Conservation (phyloP, 2,329 filamentous ascomycete genomes). For the Fusarium xyrophilum region DNA sequence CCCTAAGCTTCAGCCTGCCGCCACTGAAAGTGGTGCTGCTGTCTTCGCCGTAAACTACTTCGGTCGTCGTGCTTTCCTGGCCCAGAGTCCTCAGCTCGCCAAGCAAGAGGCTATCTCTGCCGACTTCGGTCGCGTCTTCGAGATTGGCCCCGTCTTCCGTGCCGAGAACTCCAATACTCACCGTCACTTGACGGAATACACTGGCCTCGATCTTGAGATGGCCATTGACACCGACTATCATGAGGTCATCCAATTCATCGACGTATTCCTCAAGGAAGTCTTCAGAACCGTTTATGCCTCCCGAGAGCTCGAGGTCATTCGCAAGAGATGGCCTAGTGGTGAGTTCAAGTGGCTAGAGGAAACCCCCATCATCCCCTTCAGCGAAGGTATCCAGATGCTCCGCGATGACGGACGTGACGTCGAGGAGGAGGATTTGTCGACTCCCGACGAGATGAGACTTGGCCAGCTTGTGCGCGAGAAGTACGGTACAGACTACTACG, state of each 20-base stretch:
- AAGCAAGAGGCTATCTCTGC: slow-evolving; percentile 94
- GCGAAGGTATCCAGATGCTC: slow-evolving; percentile 79
- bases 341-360: slow-evolving; percentile 87
- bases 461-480: slow-evolving; percentile 86
- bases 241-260: slow-evolving; percentile 80
- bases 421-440: slow-evolving; percentile 78
- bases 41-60: slow-evolving; percentile 96
- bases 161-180: slow-evolving; percentile 97
- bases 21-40: slow-evolving; percentile 88
- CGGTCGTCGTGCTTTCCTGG: slow-evolving; percentile 82
- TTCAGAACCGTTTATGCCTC: slow-evolving; percentile 52
- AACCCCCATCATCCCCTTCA: slow-evolving; percentile 82
- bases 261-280: slow-evolving; percentile 81
- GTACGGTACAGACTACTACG: slow-evolving; percentile 89
- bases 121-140: slow-evolving; percentile 88
- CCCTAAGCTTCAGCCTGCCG: slow-evolving; percentile 87
- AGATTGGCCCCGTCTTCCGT: slow-evolving; percentile 76
- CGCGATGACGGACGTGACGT: slow-evolving; percentile 83
- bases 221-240: slow-evolving; percentile 87
- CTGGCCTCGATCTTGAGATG: slow-evolving; percentile 93
- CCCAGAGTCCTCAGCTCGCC: slow-evolving; percentile 88
- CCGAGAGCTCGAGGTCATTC: slow-evolving; percentile 78
- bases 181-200: slow-evolving; percentile 92
- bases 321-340: slow-evolving; percentile 83
- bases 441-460: slow-evolving; percentile 84